phyloP scores from a whole-genome alignment of 345 rosid species.

The Geranium brycei region DNA sequence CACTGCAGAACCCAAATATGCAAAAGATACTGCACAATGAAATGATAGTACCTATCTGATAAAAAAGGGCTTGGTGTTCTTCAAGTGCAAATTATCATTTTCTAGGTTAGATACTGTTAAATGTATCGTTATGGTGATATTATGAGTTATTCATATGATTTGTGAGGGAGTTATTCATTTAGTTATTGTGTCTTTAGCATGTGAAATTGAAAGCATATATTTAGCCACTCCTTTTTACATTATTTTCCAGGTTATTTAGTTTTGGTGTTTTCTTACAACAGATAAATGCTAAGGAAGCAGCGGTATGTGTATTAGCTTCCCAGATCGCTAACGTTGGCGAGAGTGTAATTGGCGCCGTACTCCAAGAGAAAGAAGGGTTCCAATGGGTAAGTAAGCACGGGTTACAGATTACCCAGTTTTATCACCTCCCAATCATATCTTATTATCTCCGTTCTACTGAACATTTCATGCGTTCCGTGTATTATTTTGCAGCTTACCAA shows the following conservation, averaged over 20 bases:
- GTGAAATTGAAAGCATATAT: no score
- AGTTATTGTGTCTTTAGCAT: no score
- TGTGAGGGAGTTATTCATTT: neutral
- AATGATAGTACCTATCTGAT: no score
- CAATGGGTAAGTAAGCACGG: slow-evolving; percentile 44
- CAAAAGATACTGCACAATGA: no score
- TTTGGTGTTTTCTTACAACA: slow-evolving; percentile 15
- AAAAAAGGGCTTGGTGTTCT: no score
- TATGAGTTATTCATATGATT: neutral
- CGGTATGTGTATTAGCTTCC: slow-evolving; percentile 73
- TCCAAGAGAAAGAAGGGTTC: slow-evolving; percentile 86
- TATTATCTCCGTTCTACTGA: no score
- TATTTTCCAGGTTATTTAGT: neutral
- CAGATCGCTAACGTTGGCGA: slow-evolving; percentile 91
- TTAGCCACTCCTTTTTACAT: neutral
- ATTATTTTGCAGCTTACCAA: slow-evolving; percentile 67
- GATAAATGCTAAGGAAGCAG: slow-evolving; percentile 57
- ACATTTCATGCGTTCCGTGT: slow-evolving; percentile 1
- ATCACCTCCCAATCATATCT: neutral
- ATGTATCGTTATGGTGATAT: no score
- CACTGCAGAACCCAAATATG: no score
- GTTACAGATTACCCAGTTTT: neutral
- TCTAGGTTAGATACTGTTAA: no score
- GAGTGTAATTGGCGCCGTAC: slow-evolving; percentile 75
- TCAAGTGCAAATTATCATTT: no score